These are phyloP conservation scores for Glaciozyma martinii DNA, from an alignment of 768 basidiomycete species.

Conservation along the genomic window DNA sequence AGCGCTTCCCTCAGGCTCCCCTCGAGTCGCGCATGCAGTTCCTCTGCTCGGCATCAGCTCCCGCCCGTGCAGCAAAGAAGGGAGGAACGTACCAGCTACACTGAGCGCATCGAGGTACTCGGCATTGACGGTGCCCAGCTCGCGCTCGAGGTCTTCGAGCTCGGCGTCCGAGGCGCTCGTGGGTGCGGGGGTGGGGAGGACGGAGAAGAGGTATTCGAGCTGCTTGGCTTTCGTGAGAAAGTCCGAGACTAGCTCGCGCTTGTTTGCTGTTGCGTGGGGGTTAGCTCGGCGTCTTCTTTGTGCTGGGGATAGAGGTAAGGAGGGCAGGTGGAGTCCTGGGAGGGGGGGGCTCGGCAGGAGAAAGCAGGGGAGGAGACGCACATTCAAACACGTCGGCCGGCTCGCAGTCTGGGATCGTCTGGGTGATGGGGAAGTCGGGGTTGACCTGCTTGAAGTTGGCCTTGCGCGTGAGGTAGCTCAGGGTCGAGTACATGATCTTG, in stretches of 20 bases:
- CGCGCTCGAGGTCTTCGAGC: conserved; percentile 56
- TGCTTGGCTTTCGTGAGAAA: conserved; percentile 80
- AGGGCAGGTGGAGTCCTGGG: background rate
- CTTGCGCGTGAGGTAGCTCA: conserved; percentile 67
- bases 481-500: conserved; percentile 74
- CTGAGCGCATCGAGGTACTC: conserved; percentile 66
- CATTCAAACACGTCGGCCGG: conserved; percentile 5
- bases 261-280: conserved; percentile 51
- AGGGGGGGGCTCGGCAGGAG: background rate
- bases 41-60: background rate
- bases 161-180: conserved; percentile 41
- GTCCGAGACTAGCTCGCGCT: conserved; percentile 72
- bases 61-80: too few relatives aligned
- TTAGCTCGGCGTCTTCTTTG: background rate
- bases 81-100: conserved; percentile 54
- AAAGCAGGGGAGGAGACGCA: background rate
- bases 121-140: conserved; percentile 62
- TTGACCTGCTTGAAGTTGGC: conserved; percentile 71
- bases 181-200: conserved; percentile 42
- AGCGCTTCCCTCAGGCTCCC: background rate
- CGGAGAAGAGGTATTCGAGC: conserved; percentile 72
- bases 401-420: conserved; percentile 55
- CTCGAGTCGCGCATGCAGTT: background rate
- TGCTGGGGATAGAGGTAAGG: background rate
- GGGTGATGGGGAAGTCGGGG: conserved; percentile 71